These are phyloP conservation scores for Mycena galopus DNA, from an alignment of 768 basidiomycete genomes.

Conservation along the genomic window DNA sequence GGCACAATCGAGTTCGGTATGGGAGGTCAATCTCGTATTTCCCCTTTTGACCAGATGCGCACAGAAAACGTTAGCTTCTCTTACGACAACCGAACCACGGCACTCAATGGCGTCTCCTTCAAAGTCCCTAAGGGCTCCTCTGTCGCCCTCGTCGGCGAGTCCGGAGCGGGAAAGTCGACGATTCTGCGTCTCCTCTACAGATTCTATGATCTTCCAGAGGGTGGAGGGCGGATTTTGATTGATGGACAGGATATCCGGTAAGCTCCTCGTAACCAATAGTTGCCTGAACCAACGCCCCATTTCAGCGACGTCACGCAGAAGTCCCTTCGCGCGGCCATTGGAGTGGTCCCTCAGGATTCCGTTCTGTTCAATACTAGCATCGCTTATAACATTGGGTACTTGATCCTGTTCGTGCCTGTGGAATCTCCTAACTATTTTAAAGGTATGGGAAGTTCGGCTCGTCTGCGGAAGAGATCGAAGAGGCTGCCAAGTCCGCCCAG, in stretches of 20 bases:
- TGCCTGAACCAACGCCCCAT: slow-evolving; percentile 7
- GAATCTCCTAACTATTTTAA: slow-evolving; percentile 15
- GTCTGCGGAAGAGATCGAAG: slow-evolving; percentile 79
- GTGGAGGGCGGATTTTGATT: slow-evolving; percentile 83
- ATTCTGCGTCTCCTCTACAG: slow-evolving; percentile 90
- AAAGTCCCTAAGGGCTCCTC: slow-evolving; percentile 88
- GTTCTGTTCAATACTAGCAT: slow-evolving; percentile 81
- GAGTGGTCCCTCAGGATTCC: slow-evolving; percentile 91
- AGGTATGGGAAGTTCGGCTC: slow-evolving; percentile 86
- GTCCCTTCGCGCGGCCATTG: slow-evolving; percentile 84
- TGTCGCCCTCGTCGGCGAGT: slow-evolving; percentile 91
- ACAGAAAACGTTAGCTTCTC: slow-evolving; percentile 89
- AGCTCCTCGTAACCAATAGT: neutral
- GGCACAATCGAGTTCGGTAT: slow-evolving; percentile 91
- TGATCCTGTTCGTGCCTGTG: slow-evolving; percentile 7
- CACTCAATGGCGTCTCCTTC: slow-evolving; percentile 86
- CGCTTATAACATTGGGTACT: slow-evolving; percentile 79
- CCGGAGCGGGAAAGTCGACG: slow-evolving; percentile 87
- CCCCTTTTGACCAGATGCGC: neutral
- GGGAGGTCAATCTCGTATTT: slow-evolving; percentile 36
- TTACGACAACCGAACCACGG: slow-evolving; percentile 79
- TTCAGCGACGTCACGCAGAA: slow-evolving; percentile 83
- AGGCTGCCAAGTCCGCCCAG: slow-evolving; percentile 84
- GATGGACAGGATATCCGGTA: slow-evolving; percentile 87
- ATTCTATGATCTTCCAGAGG: slow-evolving; percentile 90